Conservation (phyloP, 306 rosid species). For the Canavalia gladiata region DNA sequence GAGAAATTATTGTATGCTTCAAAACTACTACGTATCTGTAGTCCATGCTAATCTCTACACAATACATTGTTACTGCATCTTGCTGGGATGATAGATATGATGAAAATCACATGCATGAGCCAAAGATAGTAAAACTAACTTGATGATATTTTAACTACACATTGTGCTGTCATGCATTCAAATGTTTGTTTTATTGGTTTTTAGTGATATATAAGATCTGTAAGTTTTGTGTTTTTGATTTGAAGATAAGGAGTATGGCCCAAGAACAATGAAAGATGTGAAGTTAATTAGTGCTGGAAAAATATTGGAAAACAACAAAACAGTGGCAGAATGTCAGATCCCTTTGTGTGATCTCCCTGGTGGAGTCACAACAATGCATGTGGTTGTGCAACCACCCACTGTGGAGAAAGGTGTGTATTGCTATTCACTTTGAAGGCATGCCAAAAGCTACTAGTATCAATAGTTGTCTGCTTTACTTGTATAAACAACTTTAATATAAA, state of each 20-base stretch:
- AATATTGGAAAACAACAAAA: conserved; percentile 86
- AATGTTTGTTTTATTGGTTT: not conserved
- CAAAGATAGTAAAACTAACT: not conserved
- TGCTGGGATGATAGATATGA: not conserved
- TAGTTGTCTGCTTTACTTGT: conserved; percentile 4
- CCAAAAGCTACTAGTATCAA: not conserved
- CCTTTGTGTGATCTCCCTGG: conserved; percentile 82
- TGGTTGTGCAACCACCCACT: conserved; percentile 77
- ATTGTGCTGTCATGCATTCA: conserved; percentile 5
- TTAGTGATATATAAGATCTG: conserved; percentile 23
- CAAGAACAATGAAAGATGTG: conserved; percentile 89
- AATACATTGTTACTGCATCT: not conserved
- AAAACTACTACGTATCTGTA: too few relatives aligned
- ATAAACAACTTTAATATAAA: not conserved
- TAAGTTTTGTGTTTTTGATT: conserved; percentile 31
- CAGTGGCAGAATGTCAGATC: conserved; percentile 88
- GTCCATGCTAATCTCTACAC: too few relatives aligned
- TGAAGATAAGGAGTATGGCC: conserved; percentile 85
- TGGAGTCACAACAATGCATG: conserved; percentile 92
- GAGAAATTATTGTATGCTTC: not conserved
- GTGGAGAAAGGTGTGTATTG: conserved; percentile 72
- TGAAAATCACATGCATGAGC: conserved; percentile 1
- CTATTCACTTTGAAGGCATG: conserved; percentile 23
- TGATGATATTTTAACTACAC: conserved; percentile 5
- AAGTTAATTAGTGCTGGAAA: conserved; percentile 88